Evolutionary conservation across 73 alveolate species (phyloP).

Genomic region (Stentor coeruleus): DNA sequence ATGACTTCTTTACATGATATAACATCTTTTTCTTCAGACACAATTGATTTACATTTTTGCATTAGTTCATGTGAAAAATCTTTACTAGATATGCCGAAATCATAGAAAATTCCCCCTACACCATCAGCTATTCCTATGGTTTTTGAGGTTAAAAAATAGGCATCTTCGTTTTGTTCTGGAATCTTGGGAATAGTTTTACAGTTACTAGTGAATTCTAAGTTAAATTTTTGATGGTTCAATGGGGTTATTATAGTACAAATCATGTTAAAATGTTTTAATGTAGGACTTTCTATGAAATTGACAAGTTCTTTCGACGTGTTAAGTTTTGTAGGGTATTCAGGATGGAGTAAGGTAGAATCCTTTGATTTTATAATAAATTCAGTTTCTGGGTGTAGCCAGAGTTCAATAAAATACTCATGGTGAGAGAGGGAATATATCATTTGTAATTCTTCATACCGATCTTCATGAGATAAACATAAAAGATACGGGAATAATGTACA

Average conservation of each 20-base stretch:
- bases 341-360: neutral
- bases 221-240: too few species aligned
- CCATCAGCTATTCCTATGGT: conserved; percentile 1
- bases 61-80: neutral
- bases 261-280: neutral
- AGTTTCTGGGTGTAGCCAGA: neutral
- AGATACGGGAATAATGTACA: too few species aligned
- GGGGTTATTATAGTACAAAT: too few species aligned
- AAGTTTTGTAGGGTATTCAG: neutral
- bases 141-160: neutral
- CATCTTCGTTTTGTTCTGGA: neutral
- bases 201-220: neutral
- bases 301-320: neutral
- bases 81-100: neutral
- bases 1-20: neutral
- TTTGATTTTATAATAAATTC: neutral
- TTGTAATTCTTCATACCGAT: neutral
- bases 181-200: neutral
- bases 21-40: neutral
- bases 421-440: neutral
- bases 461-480: too few species aligned
- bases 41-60: neutral
- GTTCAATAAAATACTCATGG: neutral
- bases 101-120: neutral
- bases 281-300: neutral